Percentiles rank a stretch among this genome's conserved stretches.
phyloP scores from a whole-genome alignment of 2,329 filamentous ascomycete genomes.

The Ceratocystis cubensis region DNA sequence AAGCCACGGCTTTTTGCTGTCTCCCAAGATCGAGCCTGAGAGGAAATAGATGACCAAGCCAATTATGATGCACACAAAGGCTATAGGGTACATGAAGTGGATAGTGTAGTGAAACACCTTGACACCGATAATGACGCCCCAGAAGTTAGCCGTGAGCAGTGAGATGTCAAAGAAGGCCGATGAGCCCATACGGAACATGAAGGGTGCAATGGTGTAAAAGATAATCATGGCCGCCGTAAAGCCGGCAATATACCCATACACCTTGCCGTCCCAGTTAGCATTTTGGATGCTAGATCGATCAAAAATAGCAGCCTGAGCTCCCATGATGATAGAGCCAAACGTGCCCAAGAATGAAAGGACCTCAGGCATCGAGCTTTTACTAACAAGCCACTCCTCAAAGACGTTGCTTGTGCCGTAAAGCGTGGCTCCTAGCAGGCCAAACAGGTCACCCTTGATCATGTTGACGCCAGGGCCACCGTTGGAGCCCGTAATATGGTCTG shows the following conservation, averaged over 20 bases:
- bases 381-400: slow-evolving; percentile 88
- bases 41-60: slow-evolving; percentile 83
- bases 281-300: slow-evolving; percentile 60
- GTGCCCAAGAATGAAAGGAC: slow-evolving; percentile 83
- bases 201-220: slow-evolving; percentile 79
- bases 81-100: slow-evolving; percentile 88
- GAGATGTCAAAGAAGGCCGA: slow-evolving; percentile 97
- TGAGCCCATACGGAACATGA: slow-evolving; percentile 77
- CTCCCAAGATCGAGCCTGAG: slow-evolving; percentile 67
- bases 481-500: slow-evolving; percentile 68
- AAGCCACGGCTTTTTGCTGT: slow-evolving; percentile 90
- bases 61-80: slow-evolving; percentile 82
- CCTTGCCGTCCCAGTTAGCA: slow-evolving; percentile 51
- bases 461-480: slow-evolving; percentile 58
- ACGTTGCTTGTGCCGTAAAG: slow-evolving; percentile 88
- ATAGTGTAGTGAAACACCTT: slow-evolving; percentile 68
- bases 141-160: slow-evolving; percentile 88
- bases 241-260: slow-evolving; percentile 74
- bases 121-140: slow-evolving; percentile 87
- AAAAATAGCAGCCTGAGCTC: slow-evolving; percentile 80
- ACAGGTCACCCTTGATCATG: slow-evolving; percentile 81
- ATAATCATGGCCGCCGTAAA: slow-evolving; percentile 72
- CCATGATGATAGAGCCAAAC: slow-evolving; percentile 84
- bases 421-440: slow-evolving; percentile 76
- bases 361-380: slow-evolving; percentile 76